These are phyloP conservation scores for Wickerhamiella nectarea DNA, from an alignment of 805 yeast genomes.

Conservation along the genomic window DNA sequence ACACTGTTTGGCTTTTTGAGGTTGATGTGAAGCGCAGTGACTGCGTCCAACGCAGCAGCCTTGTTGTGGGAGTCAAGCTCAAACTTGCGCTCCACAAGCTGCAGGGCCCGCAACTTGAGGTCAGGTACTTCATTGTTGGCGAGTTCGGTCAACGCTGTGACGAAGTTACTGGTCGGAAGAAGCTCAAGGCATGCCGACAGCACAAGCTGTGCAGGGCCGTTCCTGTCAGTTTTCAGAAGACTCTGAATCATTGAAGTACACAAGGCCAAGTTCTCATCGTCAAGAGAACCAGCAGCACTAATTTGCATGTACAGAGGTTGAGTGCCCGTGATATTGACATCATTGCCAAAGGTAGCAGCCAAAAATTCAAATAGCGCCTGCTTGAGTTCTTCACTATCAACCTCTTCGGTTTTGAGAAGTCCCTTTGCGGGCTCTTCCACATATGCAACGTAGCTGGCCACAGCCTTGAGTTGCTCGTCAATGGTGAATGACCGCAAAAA, in stretches of 20 bases:
- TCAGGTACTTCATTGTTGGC: conserved; percentile 23
- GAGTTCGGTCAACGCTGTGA: conserved; percentile 42
- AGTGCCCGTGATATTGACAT: conserved; percentile 29
- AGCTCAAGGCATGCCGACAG: conserved; percentile 52
- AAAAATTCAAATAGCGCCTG: conserved; percentile 43
- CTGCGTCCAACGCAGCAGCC: conserved; percentile 38
- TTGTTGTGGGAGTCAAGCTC: conserved; percentile 41
- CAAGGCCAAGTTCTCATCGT: conserved; percentile 13
- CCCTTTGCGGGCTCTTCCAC: conserved; percentile 9
- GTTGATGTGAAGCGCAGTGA: conserved; percentile 38
- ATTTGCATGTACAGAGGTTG: conserved; percentile 43
- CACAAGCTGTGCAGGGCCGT: conserved; percentile 36
- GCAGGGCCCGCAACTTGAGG: conserved; percentile 46
- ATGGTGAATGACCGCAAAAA: conserved; percentile 58
- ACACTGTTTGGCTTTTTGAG: conserved; percentile 18
- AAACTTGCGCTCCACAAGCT: conserved; percentile 53
- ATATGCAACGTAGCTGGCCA: conserved; percentile 19
- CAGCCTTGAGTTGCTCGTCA: conserved; percentile 35
- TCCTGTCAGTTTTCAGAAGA: conserved; percentile 12
- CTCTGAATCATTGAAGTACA: conserved; percentile 19
- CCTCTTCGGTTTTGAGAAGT: conserved; percentile 8
- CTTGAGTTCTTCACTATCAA: conserved; percentile 38
- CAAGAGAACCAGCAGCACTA: conserved; percentile 13
- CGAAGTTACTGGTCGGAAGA: conserved; percentile 63
- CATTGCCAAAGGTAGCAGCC: conserved; percentile 33